These are phyloP conservation scores for Ogataea pini DNA, from an alignment of 805 yeast species.

Conservation along the genomic window DNA sequence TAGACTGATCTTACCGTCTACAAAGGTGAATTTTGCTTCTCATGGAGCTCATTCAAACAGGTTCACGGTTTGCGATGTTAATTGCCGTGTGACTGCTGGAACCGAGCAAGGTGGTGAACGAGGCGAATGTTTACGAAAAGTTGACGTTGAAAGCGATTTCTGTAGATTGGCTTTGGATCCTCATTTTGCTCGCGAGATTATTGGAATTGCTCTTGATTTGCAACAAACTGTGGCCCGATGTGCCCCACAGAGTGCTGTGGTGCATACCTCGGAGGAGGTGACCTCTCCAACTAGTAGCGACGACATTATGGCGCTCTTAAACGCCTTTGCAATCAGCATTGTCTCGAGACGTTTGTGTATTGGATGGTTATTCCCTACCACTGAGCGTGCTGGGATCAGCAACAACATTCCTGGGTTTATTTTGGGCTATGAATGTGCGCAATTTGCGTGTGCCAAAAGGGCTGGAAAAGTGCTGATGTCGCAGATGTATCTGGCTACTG, in stretches of 20 bases:
- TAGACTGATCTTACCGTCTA: conserved; percentile 42
- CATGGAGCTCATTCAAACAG: conserved; percentile 41
- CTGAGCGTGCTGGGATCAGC: conserved; percentile 30
- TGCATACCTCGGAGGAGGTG: not conserved
- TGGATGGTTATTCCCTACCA: conserved; percentile 73
- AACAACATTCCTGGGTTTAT: conserved; percentile 62
- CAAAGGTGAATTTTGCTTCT: conserved; percentile 36
- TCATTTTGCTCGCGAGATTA: conserved; percentile 30
- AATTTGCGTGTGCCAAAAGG: conserved; percentile 59
- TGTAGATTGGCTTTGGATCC: conserved; percentile 62
- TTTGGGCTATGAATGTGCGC: conserved; percentile 73
- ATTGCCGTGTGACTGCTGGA: conserved; percentile 44
- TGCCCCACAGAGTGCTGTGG: not conserved
- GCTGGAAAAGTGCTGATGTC: conserved; percentile 68
- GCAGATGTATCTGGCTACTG: conserved; percentile 71
- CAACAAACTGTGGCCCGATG: conserved; percentile 6
- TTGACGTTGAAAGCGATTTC: conserved; percentile 60
- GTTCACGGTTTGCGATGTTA: conserved; percentile 47
- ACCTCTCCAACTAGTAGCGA: not conserved
- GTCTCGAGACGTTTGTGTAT: conserved; percentile 65
- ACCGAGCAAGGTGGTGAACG: conserved; percentile 36
- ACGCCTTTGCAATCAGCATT: conserved; percentile 51
- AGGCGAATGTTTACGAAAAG: conserved; percentile 37
- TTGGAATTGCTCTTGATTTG: conserved; percentile 22
- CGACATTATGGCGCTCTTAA: not conserved